Conservation (phyloP, 2,329 filamentous ascomycete genomes). For the Capronia epimyces region DNA sequence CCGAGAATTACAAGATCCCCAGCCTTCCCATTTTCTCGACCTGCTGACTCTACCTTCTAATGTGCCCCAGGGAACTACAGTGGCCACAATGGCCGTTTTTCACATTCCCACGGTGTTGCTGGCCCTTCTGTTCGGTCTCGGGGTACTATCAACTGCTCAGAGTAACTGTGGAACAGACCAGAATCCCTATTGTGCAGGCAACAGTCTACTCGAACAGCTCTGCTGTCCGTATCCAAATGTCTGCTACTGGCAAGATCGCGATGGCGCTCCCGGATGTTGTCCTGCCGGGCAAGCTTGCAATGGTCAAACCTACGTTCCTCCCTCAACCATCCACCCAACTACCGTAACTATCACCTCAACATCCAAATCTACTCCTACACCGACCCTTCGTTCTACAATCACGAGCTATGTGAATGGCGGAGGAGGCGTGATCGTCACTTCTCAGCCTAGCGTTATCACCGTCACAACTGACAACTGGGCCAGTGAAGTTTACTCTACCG, state of each 20-base stretch:
- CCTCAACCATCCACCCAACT: conserved; percentile 8
- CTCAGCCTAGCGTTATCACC: conserved; percentile 2
- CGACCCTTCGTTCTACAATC: conserved; percentile 6
- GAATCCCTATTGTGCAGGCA: conserved; percentile 28
- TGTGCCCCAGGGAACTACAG: not conserved
- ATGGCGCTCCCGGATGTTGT: conserved; percentile 30
- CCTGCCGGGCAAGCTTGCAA: conserved; percentile 29
- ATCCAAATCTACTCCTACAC: conserved; percentile 4
- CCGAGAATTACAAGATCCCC: conserved; percentile 18
- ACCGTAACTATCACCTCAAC: conserved; percentile 7
- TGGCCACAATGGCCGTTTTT: conserved; percentile 7
- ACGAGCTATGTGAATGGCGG: conserved; percentile 8
- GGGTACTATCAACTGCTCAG: not conserved
- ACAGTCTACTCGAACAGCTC: conserved; percentile 23
- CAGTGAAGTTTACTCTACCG: conserved; percentile 3
- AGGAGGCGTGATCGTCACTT: conserved; percentile 15
- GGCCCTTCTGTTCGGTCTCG: conserved; percentile 3
- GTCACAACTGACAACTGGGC: conserved; percentile 4
- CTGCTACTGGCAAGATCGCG: conserved; percentile 30
- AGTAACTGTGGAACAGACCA: conserved; percentile 24
- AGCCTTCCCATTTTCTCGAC: conserved; percentile 22
- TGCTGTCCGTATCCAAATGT: conserved; percentile 28
- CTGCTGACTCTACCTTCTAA: conserved; percentile 9
- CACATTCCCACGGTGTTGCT: conserved; percentile 1
- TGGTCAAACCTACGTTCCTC: conserved; percentile 11